Percentiles rank a stretch among this genome's conserved stretches.
Conservation (phyloP, 192 early-diverging fungal genomes). For the Coemansia sp. region DNA sequence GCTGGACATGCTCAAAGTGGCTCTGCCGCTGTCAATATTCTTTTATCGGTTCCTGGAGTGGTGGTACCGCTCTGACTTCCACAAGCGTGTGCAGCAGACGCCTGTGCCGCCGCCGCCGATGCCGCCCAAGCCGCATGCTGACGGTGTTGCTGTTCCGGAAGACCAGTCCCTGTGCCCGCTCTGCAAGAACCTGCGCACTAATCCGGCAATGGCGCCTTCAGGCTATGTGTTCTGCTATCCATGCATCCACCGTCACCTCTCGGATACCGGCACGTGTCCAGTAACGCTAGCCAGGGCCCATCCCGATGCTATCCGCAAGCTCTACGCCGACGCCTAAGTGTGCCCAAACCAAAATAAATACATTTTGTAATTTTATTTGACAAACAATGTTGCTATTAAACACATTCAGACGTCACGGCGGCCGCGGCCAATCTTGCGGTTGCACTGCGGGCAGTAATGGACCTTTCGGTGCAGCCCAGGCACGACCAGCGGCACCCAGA, state of each 20-base stretch:
- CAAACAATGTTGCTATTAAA: background rate
- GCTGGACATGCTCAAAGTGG: conserved; percentile 72
- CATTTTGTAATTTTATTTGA: conserved; percentile 1
- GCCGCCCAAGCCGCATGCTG: conserved; percentile 68
- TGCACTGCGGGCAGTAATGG: conserved; percentile 52
- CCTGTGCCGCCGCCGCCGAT: conserved; percentile 74
- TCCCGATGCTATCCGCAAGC: conserved; percentile 38
- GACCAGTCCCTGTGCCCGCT: conserved; percentile 78
- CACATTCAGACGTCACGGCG: conserved; percentile 15
- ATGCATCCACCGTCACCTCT: conserved; percentile 77
- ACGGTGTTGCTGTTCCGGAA: conserved; percentile 72
- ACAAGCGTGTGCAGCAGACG: conserved; percentile 53
- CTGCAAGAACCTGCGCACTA: conserved; percentile 69
- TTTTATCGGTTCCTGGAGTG: conserved; percentile 94
- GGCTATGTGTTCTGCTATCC: conserved; percentile 96
- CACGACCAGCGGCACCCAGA: conserved; percentile 51
- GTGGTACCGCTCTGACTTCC: conserved; percentile 90
- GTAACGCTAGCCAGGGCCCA: conserved; percentile 61
- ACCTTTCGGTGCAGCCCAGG: conserved; percentile 47
- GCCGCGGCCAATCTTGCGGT: conserved; percentile 46
- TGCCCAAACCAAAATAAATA: background rate
- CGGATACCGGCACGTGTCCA: conserved; percentile 73
- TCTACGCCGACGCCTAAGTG: conserved; percentile 39
- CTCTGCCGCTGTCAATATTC: conserved; percentile 88
- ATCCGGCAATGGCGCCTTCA: conserved; percentile 81